Evolutionary conservation across 257 asterid species (phyloP), one percentile per base, ranked within the genome.

Genomic region (Jasminum sambac): DNA sequence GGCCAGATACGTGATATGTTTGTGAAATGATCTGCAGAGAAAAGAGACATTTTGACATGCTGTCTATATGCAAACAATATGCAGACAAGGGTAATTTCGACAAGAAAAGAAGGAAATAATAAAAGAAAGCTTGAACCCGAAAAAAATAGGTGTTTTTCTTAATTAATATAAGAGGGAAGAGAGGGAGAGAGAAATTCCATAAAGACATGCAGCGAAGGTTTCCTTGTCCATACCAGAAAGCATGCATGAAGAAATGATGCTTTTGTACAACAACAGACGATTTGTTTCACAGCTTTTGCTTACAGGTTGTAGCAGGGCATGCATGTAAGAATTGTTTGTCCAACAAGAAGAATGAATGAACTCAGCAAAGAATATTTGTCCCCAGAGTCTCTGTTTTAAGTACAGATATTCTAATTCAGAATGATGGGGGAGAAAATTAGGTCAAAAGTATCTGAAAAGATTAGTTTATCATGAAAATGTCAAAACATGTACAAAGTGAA

Each of bases 201-300:
- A 30, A 23, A 17, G 34, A 55, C 6, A 19, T 55, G 62, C 62
- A 23, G 62, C 62, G 21, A 55, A 11, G 13, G 14, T 24, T 50
- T 50, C 25, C 23, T 55, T 7, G 16, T 55, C 62, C 62, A 21
- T 26, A 55, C 13, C 62, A 55, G 10, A 55, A 19, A 55, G 62
- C 62, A 55, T 11, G 62, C 34, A 55, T 55, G 62, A 55, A 55
- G 6, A 21, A 55, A 6, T 55, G 62, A 55, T 55, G 21, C 62
- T 55, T 21, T 55, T 0, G 62, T 55, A 55, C 62, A 55, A 21
- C 13, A 21, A 55, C 30, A 55, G 62, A 55, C 9, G 34, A 55
- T 55, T 55, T 55, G 34, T 4, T 55, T 55, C 62, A 55, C 34
- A 55, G 62, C 62, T 55, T 55, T 55, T 55, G 36, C 62, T 21